These are phyloP conservation scores for Suhomyces faveliae DNA, from an alignment of 805 yeast species.

Conservation along the genomic window DNA sequence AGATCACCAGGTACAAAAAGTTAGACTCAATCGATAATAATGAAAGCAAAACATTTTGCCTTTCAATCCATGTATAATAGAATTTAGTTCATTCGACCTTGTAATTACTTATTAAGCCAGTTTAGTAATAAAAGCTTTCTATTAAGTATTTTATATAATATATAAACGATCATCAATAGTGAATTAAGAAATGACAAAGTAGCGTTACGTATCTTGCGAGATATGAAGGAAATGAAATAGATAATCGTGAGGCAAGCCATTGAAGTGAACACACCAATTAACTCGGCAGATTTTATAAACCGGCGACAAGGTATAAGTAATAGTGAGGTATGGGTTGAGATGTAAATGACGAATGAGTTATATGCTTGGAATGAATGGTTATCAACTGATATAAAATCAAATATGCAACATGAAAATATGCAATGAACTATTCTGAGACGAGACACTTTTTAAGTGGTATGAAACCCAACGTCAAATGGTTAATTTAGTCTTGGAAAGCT, in stretches of 20 bases:
- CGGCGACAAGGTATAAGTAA: not conserved
- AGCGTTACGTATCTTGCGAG: not conserved
- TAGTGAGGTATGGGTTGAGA: not conserved
- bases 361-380: not conserved
- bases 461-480: constrained; percentile 1
- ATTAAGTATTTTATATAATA: not conserved
- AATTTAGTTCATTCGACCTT: not conserved
- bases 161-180: constrained; percentile 4
- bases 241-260: not conserved
- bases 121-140: constrained; percentile 3
- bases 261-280: not conserved
- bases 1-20: not conserved
- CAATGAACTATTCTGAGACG: not conserved
- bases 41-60: not conserved
- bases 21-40: not conserved
- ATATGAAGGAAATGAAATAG: constrained; percentile 3
- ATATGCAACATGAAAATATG: not conserved
- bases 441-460: no score
- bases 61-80: not conserved
- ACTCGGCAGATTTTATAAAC: not conserved
- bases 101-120: no score
- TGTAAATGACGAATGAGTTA: not conserved
- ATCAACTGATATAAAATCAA: not conserved
- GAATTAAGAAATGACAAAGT: not conserved
- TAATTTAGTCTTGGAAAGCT: constrained; percentile 21